Evolutionary conservation across 306 rosid genomes (phyloP), one percentile per base, ranked within the genome.

Genomic region (Hippophae rhamnoides): DNA sequence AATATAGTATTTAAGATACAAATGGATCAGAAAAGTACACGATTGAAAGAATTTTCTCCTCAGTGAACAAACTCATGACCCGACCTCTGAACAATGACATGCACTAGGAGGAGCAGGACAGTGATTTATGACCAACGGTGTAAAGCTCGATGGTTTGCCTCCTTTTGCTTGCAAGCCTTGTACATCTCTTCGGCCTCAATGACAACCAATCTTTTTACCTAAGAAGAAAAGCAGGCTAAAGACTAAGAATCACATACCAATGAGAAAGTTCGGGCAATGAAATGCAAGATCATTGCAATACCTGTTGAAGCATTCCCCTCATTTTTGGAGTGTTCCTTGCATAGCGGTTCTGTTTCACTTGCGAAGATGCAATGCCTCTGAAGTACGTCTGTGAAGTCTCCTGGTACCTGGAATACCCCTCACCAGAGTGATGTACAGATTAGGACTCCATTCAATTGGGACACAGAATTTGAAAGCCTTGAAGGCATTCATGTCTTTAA

Each of bases 381-480:
- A 77, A 56, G 95, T 84, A 62, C 86, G 90, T 69, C 95, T 75
- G 60, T 90, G 95, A 47, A 79, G 89, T 69, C 74, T 82, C 82
- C 97, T 84, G 67, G 97, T 90, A 61, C 97, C 94, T 1, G 97
- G 95, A 54, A 90, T 87, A 10, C 97, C 97, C 72, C 97, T 84
- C 68, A 87, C 97, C 72, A 87, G 66, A 57, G 95, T 90, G 68
- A 90, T 79, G 57, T 87, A 90, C 10, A 90, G 79, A 66, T 81
- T 84, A 58, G 88, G 85, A 69, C 90, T 90, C 90, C 90, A 90
- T 68, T 81, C 82, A 71, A 87, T 76, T 59, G 95, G 94, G 55
- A 69, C 97, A 70, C 76, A 79, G 3, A 95, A 82, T 69, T 90
- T 90, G 72, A 77, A 90, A 54, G 97, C 97, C 74, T 87, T 77